A percentile compares a stretch with the other conserved stretches of the same genome.
These are phyloP conservation scores for Heterobasidion parviporum DNA, from an alignment of 1,284 basidiomycete genomes.

Conservation along the genomic window DNA sequence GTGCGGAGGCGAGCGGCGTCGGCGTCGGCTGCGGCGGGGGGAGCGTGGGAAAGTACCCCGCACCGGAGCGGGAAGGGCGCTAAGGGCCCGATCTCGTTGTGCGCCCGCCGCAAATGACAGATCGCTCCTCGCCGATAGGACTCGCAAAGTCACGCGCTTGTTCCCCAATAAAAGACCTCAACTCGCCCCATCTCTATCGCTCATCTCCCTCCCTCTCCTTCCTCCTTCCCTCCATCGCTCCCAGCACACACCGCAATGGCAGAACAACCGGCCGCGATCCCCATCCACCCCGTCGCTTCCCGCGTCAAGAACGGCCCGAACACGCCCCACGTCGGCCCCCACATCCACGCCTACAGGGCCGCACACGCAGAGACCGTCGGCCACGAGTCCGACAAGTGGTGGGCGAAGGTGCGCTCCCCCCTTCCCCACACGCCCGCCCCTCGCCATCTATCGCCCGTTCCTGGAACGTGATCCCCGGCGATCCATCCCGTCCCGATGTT, in stretches of 20 bases:
- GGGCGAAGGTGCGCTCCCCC: slow-evolving; percentile 60
- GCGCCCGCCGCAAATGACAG: too few species aligned
- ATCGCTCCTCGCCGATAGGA: too few species aligned
- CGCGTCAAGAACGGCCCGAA: slow-evolving; percentile 53
- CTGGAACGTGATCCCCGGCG: not conserved
- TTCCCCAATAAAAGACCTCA: not conserved
- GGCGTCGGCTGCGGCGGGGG: too few species aligned
- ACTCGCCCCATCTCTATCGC: not conserved
- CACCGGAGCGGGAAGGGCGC: too few species aligned
- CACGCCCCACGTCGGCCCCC: slow-evolving; percentile 69
- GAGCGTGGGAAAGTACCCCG: too few species aligned
- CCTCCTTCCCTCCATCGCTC: not conserved
- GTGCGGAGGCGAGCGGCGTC: too few species aligned
- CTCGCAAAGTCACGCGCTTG: too few species aligned
- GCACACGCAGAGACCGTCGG: slow-evolving; percentile 71
- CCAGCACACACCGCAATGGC: slow-evolving; percentile 6
- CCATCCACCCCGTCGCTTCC: slow-evolving; percentile 58
- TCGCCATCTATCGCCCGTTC: not conserved
- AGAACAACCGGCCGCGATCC: slow-evolving; percentile 16
- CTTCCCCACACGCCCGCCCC: not conserved
- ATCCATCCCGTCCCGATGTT: not conserved
- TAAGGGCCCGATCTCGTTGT: too few species aligned
- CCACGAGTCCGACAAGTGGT: slow-evolving; percentile 76
- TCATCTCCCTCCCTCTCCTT: not conserved
- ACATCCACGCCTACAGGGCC: slow-evolving; percentile 59